Percentiles rank a stretch among this genome's conserved stretches.
Evolutionary conservation across 371 early-diverging fungal species (phyloP).

Genomic region (Mortierella sp.): DNA sequence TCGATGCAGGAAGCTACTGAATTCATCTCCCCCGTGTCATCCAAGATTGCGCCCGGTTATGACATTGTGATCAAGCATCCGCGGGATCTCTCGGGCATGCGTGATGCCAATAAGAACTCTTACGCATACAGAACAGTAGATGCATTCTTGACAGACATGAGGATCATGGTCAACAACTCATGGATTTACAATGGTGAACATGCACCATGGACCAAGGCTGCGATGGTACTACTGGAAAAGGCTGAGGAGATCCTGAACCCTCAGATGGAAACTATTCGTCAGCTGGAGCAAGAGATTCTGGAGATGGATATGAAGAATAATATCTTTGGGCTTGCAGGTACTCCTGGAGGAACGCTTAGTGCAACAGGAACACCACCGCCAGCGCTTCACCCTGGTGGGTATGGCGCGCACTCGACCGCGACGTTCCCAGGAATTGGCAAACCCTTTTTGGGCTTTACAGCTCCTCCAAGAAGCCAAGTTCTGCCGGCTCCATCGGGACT

Average conservation of each 20-base stretch:
- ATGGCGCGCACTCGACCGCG: slow-evolving; percentile 30
- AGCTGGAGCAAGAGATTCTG: slow-evolving; percentile 40
- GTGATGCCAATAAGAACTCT: slow-evolving; percentile 53
- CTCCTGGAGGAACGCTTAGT: slow-evolving; percentile 17
- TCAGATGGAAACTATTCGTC: slow-evolving; percentile 38
- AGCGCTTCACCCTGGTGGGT: slow-evolving; percentile 43
- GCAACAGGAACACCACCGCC: slow-evolving; percentile 12
- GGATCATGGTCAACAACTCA: slow-evolving; percentile 53
- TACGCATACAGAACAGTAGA: slow-evolving; percentile 47
- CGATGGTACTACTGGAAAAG: slow-evolving; percentile 16
- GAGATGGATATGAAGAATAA: slow-evolving; percentile 44
- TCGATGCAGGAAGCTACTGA: slow-evolving; percentile 49
- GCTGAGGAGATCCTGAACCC: slow-evolving; percentile 42
- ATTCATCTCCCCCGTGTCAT: slow-evolving; percentile 45
- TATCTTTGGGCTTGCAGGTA: slow-evolving; percentile 19
- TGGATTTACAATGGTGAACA: slow-evolving; percentile 49
- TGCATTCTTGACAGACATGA: slow-evolving; percentile 48
- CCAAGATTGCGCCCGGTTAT: slow-evolving; percentile 55
- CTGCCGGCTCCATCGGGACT: slow-evolving; percentile 1
- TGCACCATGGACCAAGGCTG: slow-evolving; percentile 40
- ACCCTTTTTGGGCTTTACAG: slow-evolving; percentile 24
- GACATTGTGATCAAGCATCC: slow-evolving; percentile 51
- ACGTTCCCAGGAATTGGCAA: slow-evolving; percentile 42
- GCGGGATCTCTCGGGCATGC: slow-evolving; percentile 49
- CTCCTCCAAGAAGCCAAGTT: slow-evolving; percentile 6